Base-by-base conservation (phyloP, 225 moss, liverwort and hornwort species). In the Pseudoscleropodium purum region DNA sequence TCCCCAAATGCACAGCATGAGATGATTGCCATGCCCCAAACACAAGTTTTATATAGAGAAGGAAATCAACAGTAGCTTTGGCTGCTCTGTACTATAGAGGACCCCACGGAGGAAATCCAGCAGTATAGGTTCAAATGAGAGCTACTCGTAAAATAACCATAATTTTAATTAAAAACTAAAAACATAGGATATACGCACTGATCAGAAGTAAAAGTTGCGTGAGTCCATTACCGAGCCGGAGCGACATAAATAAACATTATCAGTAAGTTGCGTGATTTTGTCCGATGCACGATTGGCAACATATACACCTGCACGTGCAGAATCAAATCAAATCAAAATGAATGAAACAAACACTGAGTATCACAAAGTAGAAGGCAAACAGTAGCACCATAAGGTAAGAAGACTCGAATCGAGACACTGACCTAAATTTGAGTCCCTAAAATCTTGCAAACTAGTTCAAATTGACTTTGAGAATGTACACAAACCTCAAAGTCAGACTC, bases 271-370 rank as follows among this genome's bases (percentile, higher is more conserved):
- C 17, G 98, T 98, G 66, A 98, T 98, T 90, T 98, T 97, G 75
- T 98, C 97, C 65, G 96, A 98, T 65, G 98, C 98, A 89, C 98
- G 96, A 89, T 98, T 98, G 59, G 98, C 98, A 83, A 98, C 98
- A 92, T 98, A 98, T 43, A 96, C 95, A 81, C 98, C 97, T 97
- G 94, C 85, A 88, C 75, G 79, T 37, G 61, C 79, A 89, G 19
- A 80, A 60, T 63, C n/a, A 54, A 81, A 84, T 65, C 49, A 69
- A 81, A 81, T 61, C 60, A 81, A 84, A 79, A 76, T 69, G 51
- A 78, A 81, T 74, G 45, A 56, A 63, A 70, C 49, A n/a, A 25
- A 33, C 31, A 31, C 49, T 5, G 60, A 60, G 20, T 45, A 18
- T 69, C 62, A 54, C 56, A 61, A 60, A 30, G 60, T 60, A 39